Evolutionary conservation across 129 eudicot species (phyloP).

Genomic region (Ambrosia trifida): DNA sequence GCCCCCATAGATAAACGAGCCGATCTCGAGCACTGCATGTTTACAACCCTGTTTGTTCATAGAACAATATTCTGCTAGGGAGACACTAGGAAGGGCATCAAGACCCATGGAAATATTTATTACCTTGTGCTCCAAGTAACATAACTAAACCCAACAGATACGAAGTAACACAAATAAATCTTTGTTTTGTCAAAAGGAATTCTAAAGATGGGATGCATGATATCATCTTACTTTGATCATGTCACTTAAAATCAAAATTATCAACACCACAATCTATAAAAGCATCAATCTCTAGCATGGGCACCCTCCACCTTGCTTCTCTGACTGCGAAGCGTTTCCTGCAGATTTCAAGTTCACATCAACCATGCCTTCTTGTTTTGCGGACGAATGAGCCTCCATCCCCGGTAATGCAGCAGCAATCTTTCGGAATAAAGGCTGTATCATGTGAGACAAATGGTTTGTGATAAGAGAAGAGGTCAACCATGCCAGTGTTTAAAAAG

Average conservation of each 20-base stretch:
- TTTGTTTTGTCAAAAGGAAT: conserved; percentile 27
- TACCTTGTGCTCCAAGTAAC: not conserved
- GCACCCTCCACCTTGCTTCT: conserved; percentile 88
- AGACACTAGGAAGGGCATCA: too few species aligned
- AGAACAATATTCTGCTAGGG: too few species aligned
- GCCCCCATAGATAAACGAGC: too few species aligned
- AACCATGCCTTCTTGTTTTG: conserved; percentile 92
- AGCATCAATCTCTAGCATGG: conserved; percentile 46
- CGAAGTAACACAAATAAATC: not conserved
- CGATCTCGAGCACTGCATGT: too few species aligned
- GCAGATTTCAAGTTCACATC: conserved; percentile 83
- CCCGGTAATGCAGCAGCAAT: conserved; percentile 92
- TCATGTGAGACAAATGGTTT: not conserved
- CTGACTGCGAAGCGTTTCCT: conserved; percentile 51
- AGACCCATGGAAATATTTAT: not conserved
- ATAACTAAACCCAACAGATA: not conserved
- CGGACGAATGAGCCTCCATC: conserved; percentile 78
- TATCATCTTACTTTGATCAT: conserved; percentile 29
- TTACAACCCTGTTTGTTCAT: too few species aligned
- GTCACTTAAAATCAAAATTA: conserved; percentile 32
- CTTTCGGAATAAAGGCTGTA: conserved; percentile 84
- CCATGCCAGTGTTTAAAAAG: not conserved
- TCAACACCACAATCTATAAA: conserved; percentile 32
- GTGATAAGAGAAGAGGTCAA: not conserved
- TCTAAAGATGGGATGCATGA: conserved; percentile 32